These are phyloP conservation scores for Flaveria ramosissima DNA, from an alignment of 129 eudicot species.

Conservation along the genomic window DNA sequence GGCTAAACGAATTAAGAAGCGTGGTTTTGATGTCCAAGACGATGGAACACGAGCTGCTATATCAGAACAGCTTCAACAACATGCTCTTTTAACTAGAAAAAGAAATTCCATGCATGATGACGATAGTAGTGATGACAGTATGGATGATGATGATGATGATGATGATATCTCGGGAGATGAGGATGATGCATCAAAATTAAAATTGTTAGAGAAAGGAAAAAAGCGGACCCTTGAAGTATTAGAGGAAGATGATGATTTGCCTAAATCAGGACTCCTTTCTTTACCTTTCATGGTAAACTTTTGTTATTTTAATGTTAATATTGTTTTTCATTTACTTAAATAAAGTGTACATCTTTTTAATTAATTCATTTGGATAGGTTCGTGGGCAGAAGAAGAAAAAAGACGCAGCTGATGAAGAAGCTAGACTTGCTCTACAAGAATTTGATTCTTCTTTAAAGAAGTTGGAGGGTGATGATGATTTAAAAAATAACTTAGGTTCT, in stretches of 20 bases:
- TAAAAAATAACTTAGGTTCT: constrained; percentile 31
- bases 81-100: constrained; percentile 77
- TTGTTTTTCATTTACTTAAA: background rate
- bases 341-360: constrained; percentile 2
- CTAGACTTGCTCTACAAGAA: constrained; percentile 75
- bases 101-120: constrained; percentile 64
- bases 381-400: constrained; percentile 82
- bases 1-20: constrained; percentile 85
- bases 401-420: constrained; percentile 92
- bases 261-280: constrained; percentile 79
- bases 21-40: constrained; percentile 83
- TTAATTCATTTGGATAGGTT: constrained; percentile 44
- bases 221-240: constrained; percentile 62
- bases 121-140: constrained; percentile 40
- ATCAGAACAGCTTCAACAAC: constrained; percentile 79
- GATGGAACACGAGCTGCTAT: constrained; percentile 93
- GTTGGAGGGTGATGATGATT: constrained; percentile 49
- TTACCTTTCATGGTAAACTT: constrained; percentile 91
- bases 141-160: constrained; percentile 69
- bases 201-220: constrained; percentile 70
- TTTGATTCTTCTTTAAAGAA: constrained; percentile 63
- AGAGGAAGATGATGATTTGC: constrained; percentile 71
- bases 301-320: constrained; percentile 17
- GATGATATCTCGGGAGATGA: constrained; percentile 58
- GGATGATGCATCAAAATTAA: constrained; percentile 50